Conservation (phyloP, 345 rosid species). For the Brassica rapa region DNA sequence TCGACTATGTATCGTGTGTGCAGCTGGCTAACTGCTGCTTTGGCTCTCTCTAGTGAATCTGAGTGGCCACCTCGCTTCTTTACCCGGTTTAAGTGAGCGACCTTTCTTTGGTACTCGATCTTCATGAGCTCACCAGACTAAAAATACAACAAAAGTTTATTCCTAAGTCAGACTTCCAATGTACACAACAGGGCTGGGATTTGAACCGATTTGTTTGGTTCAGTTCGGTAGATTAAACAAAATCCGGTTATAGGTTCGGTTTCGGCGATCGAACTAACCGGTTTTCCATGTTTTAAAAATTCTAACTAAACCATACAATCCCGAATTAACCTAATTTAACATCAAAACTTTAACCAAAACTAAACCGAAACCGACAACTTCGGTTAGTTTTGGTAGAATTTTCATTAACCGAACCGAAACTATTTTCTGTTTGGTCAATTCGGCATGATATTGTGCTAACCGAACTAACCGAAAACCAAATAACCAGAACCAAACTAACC, state of each 20-base stretch:
- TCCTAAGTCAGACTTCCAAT: conserved; percentile 29
- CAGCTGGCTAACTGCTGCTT: conserved; percentile 87
- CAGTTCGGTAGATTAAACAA: too few relatives aligned
- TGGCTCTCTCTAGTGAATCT: conserved; percentile 81
- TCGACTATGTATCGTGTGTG: conserved; percentile 97
- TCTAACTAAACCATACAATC: too few relatives aligned
- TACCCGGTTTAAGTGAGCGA: conserved; percentile 62
- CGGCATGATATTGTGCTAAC: neutral
- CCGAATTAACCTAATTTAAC: too few relatives aligned
- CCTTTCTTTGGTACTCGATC: conserved; percentile 84
- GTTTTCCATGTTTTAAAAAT: neutral
- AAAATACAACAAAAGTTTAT: conserved; percentile 39
- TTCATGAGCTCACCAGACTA: conserved; percentile 95
- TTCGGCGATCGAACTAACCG: neutral
- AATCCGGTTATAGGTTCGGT: neutral
- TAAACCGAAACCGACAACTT: neutral
- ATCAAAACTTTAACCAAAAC: neutral
- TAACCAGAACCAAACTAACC: neutral
- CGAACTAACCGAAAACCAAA: neutral
- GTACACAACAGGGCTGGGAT: neutral
- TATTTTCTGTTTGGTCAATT: too few relatives aligned
- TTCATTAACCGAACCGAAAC: neutral
- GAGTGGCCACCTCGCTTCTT: conserved; percentile 71
- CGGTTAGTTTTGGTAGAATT: neutral
- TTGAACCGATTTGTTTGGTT: too few relatives aligned